These are phyloP conservation scores for Solanum arcanum DNA, from an alignment of 257 asterid species.

Conservation along the genomic window DNA sequence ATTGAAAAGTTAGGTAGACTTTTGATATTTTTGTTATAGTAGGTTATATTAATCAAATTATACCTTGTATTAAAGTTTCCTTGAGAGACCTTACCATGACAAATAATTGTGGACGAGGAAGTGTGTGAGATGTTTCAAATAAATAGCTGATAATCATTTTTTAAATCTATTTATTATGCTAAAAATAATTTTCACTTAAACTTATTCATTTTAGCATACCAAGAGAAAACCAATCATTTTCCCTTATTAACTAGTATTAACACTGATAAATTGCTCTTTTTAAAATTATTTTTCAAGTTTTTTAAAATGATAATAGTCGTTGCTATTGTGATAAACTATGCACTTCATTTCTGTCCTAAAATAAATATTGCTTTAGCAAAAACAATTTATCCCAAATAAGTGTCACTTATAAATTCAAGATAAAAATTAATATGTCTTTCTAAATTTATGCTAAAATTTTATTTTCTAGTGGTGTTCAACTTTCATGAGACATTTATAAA, in stretches of 20 bases:
- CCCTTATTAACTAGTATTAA: not conserved
- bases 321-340: not conserved
- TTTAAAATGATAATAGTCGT: not conserved
- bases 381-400: not conserved
- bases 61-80: too few species aligned
- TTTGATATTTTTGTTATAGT: too few species aligned
- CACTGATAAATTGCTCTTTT: not conserved
- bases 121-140: not conserved
- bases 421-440: rapidly evolving
- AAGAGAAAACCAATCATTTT: not conserved
- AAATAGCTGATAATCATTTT: not conserved
- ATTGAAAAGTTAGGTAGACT: too few species aligned
- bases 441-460: not conserved
- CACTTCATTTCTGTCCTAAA: not conserved
- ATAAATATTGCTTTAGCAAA: rapidly evolving
- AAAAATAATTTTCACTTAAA: not conserved
- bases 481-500: not conserved
- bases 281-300: not conserved
- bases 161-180: not conserved
- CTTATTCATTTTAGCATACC: not conserved
- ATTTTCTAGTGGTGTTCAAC: not conserved
- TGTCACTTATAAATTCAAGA: not conserved
- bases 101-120: too few species aligned
- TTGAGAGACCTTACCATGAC: too few species aligned
- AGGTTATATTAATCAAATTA: too few species aligned